Base-by-base conservation (phyloP, 305 asterid species). In the Fraxinus floribunda region DNA sequence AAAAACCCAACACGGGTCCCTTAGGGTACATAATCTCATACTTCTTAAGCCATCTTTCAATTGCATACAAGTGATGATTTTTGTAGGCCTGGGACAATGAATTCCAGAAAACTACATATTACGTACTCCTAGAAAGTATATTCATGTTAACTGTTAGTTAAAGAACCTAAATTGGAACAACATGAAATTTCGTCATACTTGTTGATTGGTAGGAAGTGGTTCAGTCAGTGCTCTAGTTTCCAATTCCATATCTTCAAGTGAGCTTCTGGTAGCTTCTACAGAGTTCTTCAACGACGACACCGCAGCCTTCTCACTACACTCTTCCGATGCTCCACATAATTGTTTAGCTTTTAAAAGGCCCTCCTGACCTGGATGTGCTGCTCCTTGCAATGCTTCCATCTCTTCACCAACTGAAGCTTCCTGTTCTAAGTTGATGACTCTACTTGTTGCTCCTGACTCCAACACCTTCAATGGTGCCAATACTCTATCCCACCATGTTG, bases 141-240 rank as follows among this genome's bases (percentile, higher is more conserved):
- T 72, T 72, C 60, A 64, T 52, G 75, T 16, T n/a, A n/a, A 52
- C 64, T 52, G 64, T 78, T 26, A 76, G 35, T 35, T 35, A 80
- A 81, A 80, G 46, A 41, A 84, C 77, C 74, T 74, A 16, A 77
- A 74, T 7, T 71, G 75, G 76, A 81, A 72, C 18, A 26, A 78
- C 34, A 20, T 13, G 20, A 77, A 79, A 32, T 71, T 64, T 24
- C 8, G 81, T 41, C 86, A 41, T 85, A 91, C 98, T 89, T 93
- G 99, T 91, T 96, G 99, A 88, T 94, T 96, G 70, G 97, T 92
- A 16, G 99, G 99, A 83, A 96, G 97, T 62, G 98, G 98, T 91
- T 96, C 99, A 38, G 97, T 96, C 46, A 96, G 87, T 84, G 98
- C 97, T 92, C 95, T 91, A 76, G 97, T 96, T 88, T 90, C 95